Percentiles rank a stretch among this genome's conserved stretches.
phyloP scores from a whole-genome alignment of 129 eudicot species.

The Tagetes patula region DNA sequence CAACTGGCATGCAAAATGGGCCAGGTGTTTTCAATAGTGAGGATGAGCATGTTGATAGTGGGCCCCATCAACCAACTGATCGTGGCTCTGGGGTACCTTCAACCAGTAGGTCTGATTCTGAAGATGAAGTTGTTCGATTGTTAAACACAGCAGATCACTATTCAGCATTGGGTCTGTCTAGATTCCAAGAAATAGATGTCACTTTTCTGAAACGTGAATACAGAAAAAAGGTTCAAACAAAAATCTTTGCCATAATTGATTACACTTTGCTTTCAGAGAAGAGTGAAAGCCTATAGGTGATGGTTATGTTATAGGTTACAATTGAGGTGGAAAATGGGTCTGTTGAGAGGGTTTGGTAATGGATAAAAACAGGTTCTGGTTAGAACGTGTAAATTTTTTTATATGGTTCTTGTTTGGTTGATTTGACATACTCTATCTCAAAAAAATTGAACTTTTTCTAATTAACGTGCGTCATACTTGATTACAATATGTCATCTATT shows the following conservation, averaged over 20 bases:
- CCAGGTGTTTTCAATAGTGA: constrained; percentile 51
- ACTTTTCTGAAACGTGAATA: constrained; percentile 83
- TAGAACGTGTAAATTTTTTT: not conserved
- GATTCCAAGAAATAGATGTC: constrained; percentile 69
- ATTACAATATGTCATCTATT: not conserved
- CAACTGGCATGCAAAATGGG: constrained; percentile 56
- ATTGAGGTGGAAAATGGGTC: not conserved
- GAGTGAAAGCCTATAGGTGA: constrained; percentile 7
- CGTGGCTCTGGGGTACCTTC: constrained; percentile 78
- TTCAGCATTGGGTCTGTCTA: constrained; percentile 81
- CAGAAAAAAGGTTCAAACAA: constrained; percentile 68
- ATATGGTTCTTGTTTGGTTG: not conserved
- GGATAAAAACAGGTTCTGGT: not conserved
- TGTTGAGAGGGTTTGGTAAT: not conserved
- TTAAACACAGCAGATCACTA: constrained; percentile 85
- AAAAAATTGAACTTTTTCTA: not conserved
- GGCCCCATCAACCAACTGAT: constrained; percentile 54
- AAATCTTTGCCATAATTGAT: constrained; percentile 6
- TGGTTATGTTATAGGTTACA: not conserved
- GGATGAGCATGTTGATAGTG: constrained; percentile 44
- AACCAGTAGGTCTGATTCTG: constrained; percentile 88
- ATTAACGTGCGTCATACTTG: not conserved
- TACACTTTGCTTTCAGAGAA: not conserved
- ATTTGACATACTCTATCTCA: not conserved
- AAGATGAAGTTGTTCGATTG: constrained; percentile 88